phyloP scores from a whole-genome alignment of 768 basidiomycete species.

The Tricholoma terreum region DNA sequence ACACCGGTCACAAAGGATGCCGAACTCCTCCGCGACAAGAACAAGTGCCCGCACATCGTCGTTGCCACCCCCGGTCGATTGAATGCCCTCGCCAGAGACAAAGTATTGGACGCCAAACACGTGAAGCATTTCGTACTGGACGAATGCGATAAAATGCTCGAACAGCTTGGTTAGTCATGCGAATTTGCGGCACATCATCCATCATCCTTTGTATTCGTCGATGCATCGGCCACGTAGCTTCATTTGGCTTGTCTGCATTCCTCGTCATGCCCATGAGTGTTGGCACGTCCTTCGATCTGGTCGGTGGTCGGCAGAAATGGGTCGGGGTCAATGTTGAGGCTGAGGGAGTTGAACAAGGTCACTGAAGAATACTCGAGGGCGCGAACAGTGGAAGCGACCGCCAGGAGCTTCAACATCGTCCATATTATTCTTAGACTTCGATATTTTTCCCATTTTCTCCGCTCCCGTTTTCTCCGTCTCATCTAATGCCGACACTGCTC shows the following conservation, averaged over 20 bases:
- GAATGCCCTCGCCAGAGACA: slow-evolving; percentile 94
- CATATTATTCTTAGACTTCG: slow-evolving; percentile 24
- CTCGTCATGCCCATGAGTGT: slow-evolving; percentile 36
- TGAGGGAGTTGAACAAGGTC: slow-evolving; percentile 18
- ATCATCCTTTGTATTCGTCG: slow-evolving; percentile 52
- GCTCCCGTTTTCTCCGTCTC: slow-evolving; percentile 50
- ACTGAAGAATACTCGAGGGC: slow-evolving; percentile 33
- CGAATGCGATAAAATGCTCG: slow-evolving; percentile 99
- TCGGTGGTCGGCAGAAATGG: slow-evolving; percentile 36
- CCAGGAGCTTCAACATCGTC: slow-evolving; percentile 30
- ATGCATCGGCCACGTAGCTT: slow-evolving; percentile 41
- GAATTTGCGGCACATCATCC: slow-evolving; percentile 64
- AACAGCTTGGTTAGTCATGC: slow-evolving; percentile 99
- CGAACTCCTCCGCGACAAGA: slow-evolving; percentile 92
- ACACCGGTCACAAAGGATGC: slow-evolving; percentile 92
- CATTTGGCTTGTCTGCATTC: slow-evolving; percentile 36
- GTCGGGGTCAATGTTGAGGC: slow-evolving; percentile 36
- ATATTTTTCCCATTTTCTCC: slow-evolving; percentile 44
- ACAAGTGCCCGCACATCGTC: slow-evolving; percentile 97
- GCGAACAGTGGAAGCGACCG: slow-evolving; percentile 33
- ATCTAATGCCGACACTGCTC: slow-evolving; percentile 70
- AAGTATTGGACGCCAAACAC: slow-evolving; percentile 89
- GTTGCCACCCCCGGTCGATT: slow-evolving; percentile 97
- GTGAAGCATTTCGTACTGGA: slow-evolving; percentile 99
- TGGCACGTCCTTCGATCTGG: slow-evolving; percentile 36